These are phyloP conservation scores for Iberis amara DNA, from an alignment of 441 rosid genomes.

Conservation along the genomic window DNA sequence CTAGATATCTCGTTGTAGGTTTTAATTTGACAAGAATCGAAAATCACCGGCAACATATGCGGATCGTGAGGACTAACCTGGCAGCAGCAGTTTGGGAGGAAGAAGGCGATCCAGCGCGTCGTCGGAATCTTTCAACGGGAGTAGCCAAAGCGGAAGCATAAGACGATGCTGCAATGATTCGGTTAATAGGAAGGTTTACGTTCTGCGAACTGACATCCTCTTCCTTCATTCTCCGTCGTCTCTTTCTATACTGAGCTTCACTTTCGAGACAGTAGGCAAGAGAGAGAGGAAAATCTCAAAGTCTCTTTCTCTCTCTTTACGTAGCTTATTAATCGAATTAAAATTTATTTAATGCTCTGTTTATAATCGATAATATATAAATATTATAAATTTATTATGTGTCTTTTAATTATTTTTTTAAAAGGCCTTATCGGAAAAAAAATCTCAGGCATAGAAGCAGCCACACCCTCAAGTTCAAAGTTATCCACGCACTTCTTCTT, in stretches of 20 bases:
- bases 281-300: not conserved
- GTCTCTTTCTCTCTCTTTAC: not conserved
- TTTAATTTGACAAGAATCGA: not conserved
- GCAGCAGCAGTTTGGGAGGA: slow-evolving; percentile 29
- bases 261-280: slow-evolving; percentile 17
- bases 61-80: slow-evolving; percentile 2
- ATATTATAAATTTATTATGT: not conserved
- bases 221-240: slow-evolving; percentile 33
- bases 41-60: slow-evolving; percentile 3
- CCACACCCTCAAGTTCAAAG: slow-evolving; percentile 36
- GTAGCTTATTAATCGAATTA: slow-evolving; percentile 22
- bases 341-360: slow-evolving; percentile 11
- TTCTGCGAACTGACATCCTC: slow-evolving; percentile 37
- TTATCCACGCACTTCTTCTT: slow-evolving; percentile 24
- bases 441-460: slow-evolving; percentile 33
- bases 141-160: slow-evolving; percentile 33
- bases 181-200: slow-evolving; percentile 24
- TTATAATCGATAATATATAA: slow-evolving; percentile 6
- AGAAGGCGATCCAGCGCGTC: slow-evolving; percentile 35
- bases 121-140: slow-evolving; percentile 26
- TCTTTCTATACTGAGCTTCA: slow-evolving; percentile 3
- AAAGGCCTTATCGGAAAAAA: slow-evolving; percentile 32
- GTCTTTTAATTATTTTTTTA: slow-evolving; percentile 11
- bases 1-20: slow-evolving; percentile 8
- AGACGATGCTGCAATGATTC: slow-evolving; percentile 31